phyloP scores from a whole-genome alignment of 2,329 filamentous ascomycete genomes.

The Diaporthe vexans region DNA sequence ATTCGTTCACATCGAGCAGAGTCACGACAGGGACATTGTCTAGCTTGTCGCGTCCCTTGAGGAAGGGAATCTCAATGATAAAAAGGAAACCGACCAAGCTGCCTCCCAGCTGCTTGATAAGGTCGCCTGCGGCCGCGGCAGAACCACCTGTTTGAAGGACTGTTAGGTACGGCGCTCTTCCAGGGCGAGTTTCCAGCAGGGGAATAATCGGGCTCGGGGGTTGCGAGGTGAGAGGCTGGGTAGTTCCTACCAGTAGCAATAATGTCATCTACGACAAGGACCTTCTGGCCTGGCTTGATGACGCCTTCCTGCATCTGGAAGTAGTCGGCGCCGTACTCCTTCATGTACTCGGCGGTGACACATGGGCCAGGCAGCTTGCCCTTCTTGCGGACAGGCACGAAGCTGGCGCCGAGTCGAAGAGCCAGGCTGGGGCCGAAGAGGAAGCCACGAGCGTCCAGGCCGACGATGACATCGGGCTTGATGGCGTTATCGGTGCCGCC shows the following conservation, averaged over 20 bases:
- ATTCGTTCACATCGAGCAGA: slow-evolving; percentile 72
- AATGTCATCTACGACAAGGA: slow-evolving; percentile 96
- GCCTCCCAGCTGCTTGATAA: slow-evolving; percentile 89
- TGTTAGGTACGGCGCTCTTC: slow-evolving; percentile 13
- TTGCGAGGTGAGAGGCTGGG: neutral
- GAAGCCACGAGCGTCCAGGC: slow-evolving; percentile 94
- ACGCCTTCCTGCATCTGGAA: slow-evolving; percentile 96
- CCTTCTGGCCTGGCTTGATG: slow-evolving; percentile 88
- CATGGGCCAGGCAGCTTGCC: slow-evolving; percentile 95
- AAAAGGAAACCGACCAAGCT: slow-evolving; percentile 92
- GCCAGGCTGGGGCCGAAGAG: slow-evolving; percentile 94
- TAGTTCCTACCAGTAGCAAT: slow-evolving; percentile 88
- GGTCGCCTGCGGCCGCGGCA: slow-evolving; percentile 86
- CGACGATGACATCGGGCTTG: slow-evolving; percentile 90
- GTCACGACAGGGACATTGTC: slow-evolving; percentile 83
- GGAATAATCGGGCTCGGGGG: neutral
- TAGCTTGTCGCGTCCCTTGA: slow-evolving; percentile 93
- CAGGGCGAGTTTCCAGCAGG: neutral
- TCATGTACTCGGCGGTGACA: slow-evolving; percentile 87
- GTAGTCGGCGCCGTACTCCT: slow-evolving; percentile 95
- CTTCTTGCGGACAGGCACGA: slow-evolving; percentile 94
- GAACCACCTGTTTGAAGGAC: slow-evolving; percentile 79
- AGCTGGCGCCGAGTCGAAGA: slow-evolving; percentile 83
- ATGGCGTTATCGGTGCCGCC: slow-evolving; percentile 52
- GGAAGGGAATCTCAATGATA: slow-evolving; percentile 93